phyloP scores from a whole-genome alignment of 2,329 filamentous ascomycete species.

The Colletotrichum sp. region DNA sequence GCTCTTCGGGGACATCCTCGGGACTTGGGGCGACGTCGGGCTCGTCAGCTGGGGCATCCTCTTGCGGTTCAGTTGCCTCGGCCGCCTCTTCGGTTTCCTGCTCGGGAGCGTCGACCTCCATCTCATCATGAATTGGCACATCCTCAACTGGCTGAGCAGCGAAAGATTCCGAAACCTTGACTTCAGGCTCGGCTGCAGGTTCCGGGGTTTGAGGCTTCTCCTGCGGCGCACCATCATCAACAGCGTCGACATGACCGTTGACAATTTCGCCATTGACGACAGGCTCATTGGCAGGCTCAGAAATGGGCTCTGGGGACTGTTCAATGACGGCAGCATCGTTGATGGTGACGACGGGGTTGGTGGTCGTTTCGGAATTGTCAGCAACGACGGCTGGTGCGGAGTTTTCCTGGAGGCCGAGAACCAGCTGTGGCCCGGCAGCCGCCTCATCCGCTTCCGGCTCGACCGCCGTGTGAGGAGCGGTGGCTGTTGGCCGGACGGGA shows the following conservation, averaged over 20 bases:
- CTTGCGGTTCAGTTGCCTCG: neutral
- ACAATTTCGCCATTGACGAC: neutral
- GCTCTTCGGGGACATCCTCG: neutral
- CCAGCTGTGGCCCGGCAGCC: neutral
- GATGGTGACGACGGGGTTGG: neutral
- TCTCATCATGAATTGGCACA: neutral
- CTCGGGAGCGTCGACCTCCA: slow-evolving; percentile 2
- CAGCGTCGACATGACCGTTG: neutral
- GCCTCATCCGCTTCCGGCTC: slow-evolving; percentile 13
- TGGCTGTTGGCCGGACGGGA: slow-evolving; percentile 5
- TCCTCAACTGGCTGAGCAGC: neutral
- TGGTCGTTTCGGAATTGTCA: neutral
- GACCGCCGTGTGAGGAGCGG: neutral
- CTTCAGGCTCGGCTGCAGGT: neutral
- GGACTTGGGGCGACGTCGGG: neutral
- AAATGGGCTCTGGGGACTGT: neutral
- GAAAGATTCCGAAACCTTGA: neutral
- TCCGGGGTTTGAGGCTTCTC: neutral
- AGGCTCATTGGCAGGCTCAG: neutral
- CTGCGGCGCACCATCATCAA: neutral
- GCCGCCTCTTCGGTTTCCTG: neutral
- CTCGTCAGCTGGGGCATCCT: neutral
- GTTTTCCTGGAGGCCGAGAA: neutral
- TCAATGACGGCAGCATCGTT: neutral
- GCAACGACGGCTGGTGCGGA: neutral